phyloP scores from a whole-genome alignment of 257 asterid genomes.

The Lycium ferocissimum region DNA sequence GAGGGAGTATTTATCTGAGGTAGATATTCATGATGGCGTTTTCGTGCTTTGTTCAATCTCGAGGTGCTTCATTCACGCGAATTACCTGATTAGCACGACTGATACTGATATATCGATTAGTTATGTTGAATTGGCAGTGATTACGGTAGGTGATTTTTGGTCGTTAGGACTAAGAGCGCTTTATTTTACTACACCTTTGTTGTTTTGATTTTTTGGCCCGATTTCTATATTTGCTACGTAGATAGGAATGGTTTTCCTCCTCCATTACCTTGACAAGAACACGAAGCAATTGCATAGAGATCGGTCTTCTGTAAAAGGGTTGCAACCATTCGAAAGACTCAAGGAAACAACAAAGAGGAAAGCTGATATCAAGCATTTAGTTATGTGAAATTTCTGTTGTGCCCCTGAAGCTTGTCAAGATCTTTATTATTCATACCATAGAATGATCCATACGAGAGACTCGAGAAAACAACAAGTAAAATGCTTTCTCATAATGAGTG shows the following conservation, averaged over 20 bases:
- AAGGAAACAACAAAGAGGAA: background rate
- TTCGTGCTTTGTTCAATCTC: constrained; percentile 53
- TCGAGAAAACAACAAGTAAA: too few species aligned
- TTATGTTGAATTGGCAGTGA: constrained; percentile 47
- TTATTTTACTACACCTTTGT: constrained; percentile 54
- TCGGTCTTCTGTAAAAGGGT: background rate
- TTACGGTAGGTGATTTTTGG: constrained; percentile 59
- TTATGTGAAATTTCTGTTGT: background rate
- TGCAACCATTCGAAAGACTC: background rate
- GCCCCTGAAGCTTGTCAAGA: background rate
- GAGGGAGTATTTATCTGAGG: too few species aligned
- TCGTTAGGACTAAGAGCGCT: constrained; percentile 53
- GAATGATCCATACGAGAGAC: background rate
- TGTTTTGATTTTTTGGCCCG: constrained; percentile 66
- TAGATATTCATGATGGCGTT: constrained; percentile 48
- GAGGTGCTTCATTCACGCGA: constrained; percentile 52
- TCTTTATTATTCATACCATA: background rate
- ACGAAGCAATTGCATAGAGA: constrained; percentile 19
- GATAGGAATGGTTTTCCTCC: background rate
- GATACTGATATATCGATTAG: constrained; percentile 48
- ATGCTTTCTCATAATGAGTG: too few species aligned
- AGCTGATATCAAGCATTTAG: background rate
- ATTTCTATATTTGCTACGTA: constrained; percentile 40
- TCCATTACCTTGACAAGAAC: background rate
- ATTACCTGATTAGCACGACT: constrained; percentile 59